Base-by-base conservation (phyloP, 768 basidiomycete species). In the Hydnomerulius pinastri region DNA sequence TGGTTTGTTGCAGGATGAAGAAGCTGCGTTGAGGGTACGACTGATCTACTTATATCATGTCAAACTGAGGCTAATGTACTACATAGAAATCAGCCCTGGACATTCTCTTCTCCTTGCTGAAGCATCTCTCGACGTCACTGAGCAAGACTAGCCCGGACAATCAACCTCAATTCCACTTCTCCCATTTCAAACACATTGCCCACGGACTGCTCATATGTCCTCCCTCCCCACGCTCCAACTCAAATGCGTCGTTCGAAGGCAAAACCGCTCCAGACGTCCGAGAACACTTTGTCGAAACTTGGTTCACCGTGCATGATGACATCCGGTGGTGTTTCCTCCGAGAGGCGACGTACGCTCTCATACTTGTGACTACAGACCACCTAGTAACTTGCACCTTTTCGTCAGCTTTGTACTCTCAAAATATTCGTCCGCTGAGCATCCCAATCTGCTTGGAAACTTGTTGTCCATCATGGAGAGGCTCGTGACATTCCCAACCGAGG, bases 271-370 rank as follows among this genome's bases (percentile, higher is more conserved):
- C 73, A 4, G 86, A 88, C 49, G 82, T 91, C 3, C 70, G 84
- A 21, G 71, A 81, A 36, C 68, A 76, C 10, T 91, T 92, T 59
- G 71, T 84, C 46, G 77, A 79, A 40, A 84, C 78, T 12, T 94
- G 87, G 85, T 77, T 91, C 58, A 84, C 82, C 55, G 81, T 87
- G 11, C 63, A 89, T 63, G 88, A 92, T 60, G 92, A 96, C 60
- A 73, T 95, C 27, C 81, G 92, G 51, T 95, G 89, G 89, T 90
- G 88, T 72, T 93, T 92, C 73, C 77, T 96, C 28, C 79, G 87
- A 36, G 89, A 93, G 61, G 76, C 87, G 47, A 80, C 76, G 91
- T 88, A 67, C 51, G 80, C 28, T 17, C 20, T 46, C n/a, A 18
- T 40, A 15, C 17, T 49, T 32, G 35, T 37, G 35, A 42, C 38